A percentile compares a stretch with the other conserved stretches of the same genome.
phyloP scores from a whole-genome alignment of 1,139 yeast species.

The Blastobotrys buckinghamii region DNA sequence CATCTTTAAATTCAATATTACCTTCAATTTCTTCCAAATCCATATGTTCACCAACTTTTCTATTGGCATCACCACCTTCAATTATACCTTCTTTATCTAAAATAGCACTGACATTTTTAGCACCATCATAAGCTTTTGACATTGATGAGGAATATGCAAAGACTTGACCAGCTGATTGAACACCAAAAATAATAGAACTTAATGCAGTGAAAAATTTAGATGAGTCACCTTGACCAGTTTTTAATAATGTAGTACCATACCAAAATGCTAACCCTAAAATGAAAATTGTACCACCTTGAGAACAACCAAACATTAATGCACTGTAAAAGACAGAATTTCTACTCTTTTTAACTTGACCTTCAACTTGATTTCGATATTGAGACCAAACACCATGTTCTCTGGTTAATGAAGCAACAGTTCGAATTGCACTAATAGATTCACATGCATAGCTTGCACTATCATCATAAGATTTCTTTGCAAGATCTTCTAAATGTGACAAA shows the following conservation, averaged over 20 bases:
- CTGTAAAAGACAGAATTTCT: conserved; percentile 27
- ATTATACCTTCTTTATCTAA: conserved; percentile 62
- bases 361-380: conserved; percentile 28
- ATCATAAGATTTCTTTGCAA: conserved; percentile 36
- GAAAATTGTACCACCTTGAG: conserved; percentile 36
- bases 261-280: conserved; percentile 37
- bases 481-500: conserved; percentile 62
- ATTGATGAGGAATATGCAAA: conserved; percentile 82
- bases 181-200: conserved; percentile 62
- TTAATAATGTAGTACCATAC: conserved; percentile 35
- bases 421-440: conserved; percentile 32
- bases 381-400: conserved; percentile 33
- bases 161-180: conserved; percentile 82
- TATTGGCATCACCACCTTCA: conserved; percentile 39
- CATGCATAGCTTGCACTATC: conserved; percentile 35
- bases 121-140: conserved; percentile 47
- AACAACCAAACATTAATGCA: conserved; percentile 30
- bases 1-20: conserved; percentile 56
- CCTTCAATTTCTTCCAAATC: conserved; percentile 39
- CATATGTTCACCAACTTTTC: conserved; percentile 49
- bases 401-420: conserved; percentile 35
- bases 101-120: conserved; percentile 71
- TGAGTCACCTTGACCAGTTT: conserved; percentile 24
- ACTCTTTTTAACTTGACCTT: conserved; percentile 28
- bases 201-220: conserved; percentile 36